A percentile compares a stretch with the other conserved stretches of the same genome.
Conservation (phyloP, 768 basidiomycete genomes). For the Leucocoprinus birnbaumii region DNA sequence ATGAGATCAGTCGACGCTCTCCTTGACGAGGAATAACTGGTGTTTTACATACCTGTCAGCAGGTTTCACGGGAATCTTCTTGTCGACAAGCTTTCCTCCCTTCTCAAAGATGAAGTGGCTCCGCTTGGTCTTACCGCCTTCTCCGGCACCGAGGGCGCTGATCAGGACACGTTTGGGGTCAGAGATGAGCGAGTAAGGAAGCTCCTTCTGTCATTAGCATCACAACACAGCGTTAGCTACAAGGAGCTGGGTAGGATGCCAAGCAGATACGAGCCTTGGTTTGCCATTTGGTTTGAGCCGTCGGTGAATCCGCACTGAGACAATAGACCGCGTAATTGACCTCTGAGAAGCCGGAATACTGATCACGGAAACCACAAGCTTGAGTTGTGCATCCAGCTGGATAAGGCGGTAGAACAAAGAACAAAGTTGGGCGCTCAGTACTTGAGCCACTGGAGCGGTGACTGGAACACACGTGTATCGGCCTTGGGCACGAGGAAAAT, state of each 20-base stretch:
- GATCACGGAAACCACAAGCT: conserved; percentile 89
- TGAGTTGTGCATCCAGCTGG: conserved; percentile 89
- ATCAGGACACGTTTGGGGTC: conserved; percentile 85
- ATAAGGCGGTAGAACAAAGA: not conserved
- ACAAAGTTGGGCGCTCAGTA: not conserved
- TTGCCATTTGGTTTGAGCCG: conserved; percentile 82
- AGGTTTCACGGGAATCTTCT: conserved; percentile 83
- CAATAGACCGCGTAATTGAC: conserved; percentile 78
- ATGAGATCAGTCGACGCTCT: not conserved
- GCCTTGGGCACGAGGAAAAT: conserved; percentile 85
- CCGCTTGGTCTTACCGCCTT: conserved; percentile 80
- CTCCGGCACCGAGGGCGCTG: conserved; percentile 75
- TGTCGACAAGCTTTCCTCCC: conserved; percentile 86
- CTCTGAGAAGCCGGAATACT: conserved; percentile 70
- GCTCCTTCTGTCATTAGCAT: conserved; percentile 55
- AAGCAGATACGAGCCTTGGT: conserved; percentile 55
- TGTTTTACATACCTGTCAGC: conserved; percentile 60
- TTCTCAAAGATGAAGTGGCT: conserved; percentile 94
- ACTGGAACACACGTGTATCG: conserved; percentile 58
- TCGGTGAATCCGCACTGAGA: conserved; percentile 73
- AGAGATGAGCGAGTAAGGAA: conserved; percentile 85
- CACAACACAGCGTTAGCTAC: not conserved
- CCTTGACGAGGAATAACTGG: not conserved
- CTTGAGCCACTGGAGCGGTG: not conserved
- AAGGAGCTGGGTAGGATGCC: not conserved